Conservation (phyloP, 2,329 filamentous ascomycete genomes). For the Chaetoscypha palmicola region DNA sequence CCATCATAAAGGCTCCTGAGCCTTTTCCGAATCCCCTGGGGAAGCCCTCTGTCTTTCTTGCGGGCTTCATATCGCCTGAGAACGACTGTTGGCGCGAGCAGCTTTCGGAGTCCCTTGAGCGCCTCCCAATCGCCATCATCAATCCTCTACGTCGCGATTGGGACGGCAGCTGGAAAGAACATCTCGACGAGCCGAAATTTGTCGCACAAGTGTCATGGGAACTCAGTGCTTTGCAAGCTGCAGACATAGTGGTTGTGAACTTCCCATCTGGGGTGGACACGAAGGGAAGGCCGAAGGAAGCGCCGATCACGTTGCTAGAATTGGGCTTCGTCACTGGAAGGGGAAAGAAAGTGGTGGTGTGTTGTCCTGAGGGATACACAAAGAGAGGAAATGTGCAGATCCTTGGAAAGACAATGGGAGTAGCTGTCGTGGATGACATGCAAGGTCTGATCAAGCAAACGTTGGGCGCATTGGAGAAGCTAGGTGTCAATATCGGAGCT, state of each 20-base stretch:
- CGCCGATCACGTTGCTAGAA: constrained; percentile 54
- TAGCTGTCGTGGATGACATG: too few relatives aligned
- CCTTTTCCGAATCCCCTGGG: constrained; percentile 8
- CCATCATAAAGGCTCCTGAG: constrained; percentile 14
- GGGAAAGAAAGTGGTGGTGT: constrained; percentile 46
- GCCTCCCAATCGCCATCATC: constrained; percentile 45
- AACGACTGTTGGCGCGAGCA: constrained; percentile 41
- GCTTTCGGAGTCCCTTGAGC: constrained; percentile 36
- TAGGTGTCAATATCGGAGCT: too few relatives aligned
- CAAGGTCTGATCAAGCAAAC: too few relatives aligned
- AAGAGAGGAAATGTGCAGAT: constrained; percentile 56
- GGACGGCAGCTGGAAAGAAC: constrained; percentile 46
- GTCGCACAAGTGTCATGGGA: constrained; percentile 54
- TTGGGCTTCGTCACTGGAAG: constrained; percentile 45
- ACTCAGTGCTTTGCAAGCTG: constrained; percentile 46
- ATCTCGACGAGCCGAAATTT: constrained; percentile 41
- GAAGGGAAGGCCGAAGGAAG: constrained; percentile 25
- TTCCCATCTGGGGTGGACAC: constrained; percentile 41
- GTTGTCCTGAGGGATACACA: constrained; percentile 41
- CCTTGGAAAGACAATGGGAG: too few relatives aligned
- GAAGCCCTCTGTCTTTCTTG: constrained; percentile 44
- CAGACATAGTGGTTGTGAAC: constrained; percentile 49
- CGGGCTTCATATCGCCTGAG: constrained; percentile 43
- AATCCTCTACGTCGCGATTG: constrained; percentile 52
- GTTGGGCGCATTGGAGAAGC: too few relatives aligned